Percentiles rank a stretch among this genome's conserved stretches.
Conservation (phyloP, 768 basidiomycete genomes). For the Russula sp. region DNA sequence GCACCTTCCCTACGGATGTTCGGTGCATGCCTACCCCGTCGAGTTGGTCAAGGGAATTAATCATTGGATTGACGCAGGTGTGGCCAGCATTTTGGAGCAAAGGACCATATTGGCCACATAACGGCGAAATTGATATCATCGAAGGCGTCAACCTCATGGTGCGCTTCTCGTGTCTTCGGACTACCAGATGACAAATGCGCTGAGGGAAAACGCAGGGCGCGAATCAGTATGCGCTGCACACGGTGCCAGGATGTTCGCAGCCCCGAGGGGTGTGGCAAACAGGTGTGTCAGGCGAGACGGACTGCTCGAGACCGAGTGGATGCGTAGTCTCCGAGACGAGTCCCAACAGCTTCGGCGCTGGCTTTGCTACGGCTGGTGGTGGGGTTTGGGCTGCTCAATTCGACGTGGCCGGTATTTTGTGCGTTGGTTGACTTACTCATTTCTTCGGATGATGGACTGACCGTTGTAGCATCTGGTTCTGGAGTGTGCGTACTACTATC, state of each 20-base stretch:
- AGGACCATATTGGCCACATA: constrained; percentile 36
- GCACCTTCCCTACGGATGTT: constrained; percentile 53
- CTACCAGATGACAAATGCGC: not conserved
- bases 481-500: constrained; percentile 33
- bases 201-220: not conserved
- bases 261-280: constrained; percentile 27
- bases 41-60: not conserved
- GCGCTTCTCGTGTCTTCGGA: not conserved
- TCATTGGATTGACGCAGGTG: constrained; percentile 25
- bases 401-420: constrained; percentile 48
- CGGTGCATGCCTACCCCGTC: constrained; percentile 28
- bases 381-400: constrained; percentile 67
- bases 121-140: constrained; percentile 35
- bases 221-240: constrained; percentile 57
- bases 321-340: constrained; percentile 31
- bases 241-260: constrained; percentile 35
- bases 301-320: constrained; percentile 33
- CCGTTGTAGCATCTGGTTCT: constrained; percentile 39
- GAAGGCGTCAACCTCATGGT: constrained; percentile 47
- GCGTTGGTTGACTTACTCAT: constrained; percentile 19
- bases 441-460: constrained; percentile 4
- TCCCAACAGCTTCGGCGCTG: constrained; percentile 35
- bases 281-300: constrained; percentile 27
- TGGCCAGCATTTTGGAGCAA: constrained; percentile 35
- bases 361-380: constrained; percentile 44